Evolutionary conservation across 495 filamentous ascomycete species (phyloP), one percentile per base, ranked within the genome.

Genomic region (Tuber calosporum): DNA sequence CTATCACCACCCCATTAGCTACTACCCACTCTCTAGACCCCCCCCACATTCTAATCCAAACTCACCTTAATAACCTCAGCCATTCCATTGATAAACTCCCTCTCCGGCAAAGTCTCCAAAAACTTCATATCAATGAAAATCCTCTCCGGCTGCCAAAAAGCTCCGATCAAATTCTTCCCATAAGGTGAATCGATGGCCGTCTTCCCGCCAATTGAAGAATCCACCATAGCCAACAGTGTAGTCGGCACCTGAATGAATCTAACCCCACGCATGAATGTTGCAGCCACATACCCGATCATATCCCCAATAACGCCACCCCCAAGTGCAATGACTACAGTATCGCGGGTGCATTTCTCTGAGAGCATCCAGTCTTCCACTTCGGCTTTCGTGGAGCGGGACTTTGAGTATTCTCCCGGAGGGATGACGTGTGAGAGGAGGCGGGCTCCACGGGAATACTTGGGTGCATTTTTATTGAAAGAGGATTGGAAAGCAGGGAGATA

Each of bases 31-130:
- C 53, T 62, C 26, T 17, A 17, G 26, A 62, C 6, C 53, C 53
- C 53, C 53, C 30, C 26, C n/a, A n/a, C 26, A 17, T 34, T 62
- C 26, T 11, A 62, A 37, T 5, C 26, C 39, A 39, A 34, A 74
- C 77, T 71, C 72, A 85, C 86, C 83, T 98, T 98, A 81, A 98
- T 89, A 72, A 99, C 94, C 84, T 99, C 95, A 69, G 94, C 95
- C 93, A 99, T 97, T 71, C 95, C 95, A 83, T 99, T 99, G 83
- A 98, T 93, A 83, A 99, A 94, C 83, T 99, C 94, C 72, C 95
- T 86, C 68, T 90, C 90, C 5, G 94, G 94, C 39, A 99, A 86
- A 11, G 92, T 97, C 81, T 95, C 93, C 78, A 99, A 86, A 82
- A 99, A 98, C 68, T 89, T 88, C 67, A 97, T 87, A 84, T 99